These are phyloP conservation scores for Tylopilus intermedius DNA, from an alignment of 768 basidiomycete species.

Conservation along the genomic window DNA sequence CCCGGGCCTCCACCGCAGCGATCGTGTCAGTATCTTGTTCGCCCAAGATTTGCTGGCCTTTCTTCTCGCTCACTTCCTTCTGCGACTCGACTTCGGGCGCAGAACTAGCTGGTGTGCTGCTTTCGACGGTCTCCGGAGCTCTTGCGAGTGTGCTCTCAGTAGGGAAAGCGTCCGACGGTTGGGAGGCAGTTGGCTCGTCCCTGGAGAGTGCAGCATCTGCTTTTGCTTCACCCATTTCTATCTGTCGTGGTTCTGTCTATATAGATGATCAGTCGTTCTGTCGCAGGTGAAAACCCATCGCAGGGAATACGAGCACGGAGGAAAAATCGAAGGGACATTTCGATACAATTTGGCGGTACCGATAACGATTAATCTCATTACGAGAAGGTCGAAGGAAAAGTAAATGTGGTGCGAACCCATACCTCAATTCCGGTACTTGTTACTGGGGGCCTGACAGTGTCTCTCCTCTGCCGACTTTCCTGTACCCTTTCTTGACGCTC, in stretches of 20 bases:
- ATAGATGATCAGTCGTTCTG: constrained; percentile 5
- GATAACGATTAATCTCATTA: neutral
- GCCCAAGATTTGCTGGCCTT: neutral
- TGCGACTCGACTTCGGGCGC: neutral
- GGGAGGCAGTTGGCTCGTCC: neutral
- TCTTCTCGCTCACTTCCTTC: neutral
- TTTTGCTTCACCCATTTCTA: neutral
- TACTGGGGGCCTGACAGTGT: constrained; percentile 9
- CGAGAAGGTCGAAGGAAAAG: neutral
- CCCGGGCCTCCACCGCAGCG: no score
- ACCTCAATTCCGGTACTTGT: constrained; percentile 10
- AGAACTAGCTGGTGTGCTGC: neutral
- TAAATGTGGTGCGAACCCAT: neutral
- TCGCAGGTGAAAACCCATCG: neutral
- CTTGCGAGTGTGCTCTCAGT: no score
- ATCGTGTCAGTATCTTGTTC: neutral
- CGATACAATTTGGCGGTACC: neutral
- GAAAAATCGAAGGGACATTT: neutral
- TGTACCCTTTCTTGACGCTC: constrained; percentile 30
- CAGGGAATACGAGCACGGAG: neutral
- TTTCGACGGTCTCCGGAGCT: neutral
- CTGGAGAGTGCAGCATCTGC: neutral
- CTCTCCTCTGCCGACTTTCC: constrained; percentile 15
- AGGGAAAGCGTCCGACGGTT: neutral
- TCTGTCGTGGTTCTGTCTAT: constrained; percentile 2